Base-by-base conservation (phyloP, 148 eudicot genomes). In the Rhododendron ovatum region DNA sequence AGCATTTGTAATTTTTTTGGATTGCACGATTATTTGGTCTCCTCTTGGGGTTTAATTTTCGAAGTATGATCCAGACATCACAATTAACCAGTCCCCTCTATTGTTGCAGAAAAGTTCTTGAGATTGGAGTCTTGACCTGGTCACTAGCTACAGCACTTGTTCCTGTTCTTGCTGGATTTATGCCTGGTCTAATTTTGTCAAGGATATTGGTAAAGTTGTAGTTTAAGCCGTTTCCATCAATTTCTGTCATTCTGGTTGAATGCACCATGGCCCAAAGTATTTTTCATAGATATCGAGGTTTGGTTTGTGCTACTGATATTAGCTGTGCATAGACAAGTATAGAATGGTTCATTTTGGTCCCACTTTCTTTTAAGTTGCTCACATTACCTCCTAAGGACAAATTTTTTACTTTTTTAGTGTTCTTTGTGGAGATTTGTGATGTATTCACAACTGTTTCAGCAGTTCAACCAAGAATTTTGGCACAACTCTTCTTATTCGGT, bases 121-220 rank as follows among this genome's bases (percentile, higher is more conserved):
- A 94, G 87, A 43, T 93, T 84, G 99, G 99, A 85, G 99, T 97
- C 83, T 92, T 97, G 82, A 88, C 43, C 80, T 97, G 99, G 99
- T 97, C 99, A n/a, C 35, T 97, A 85, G 96, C 99, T 78, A 97
- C 99, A 28, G 96, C 98, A 82, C 87, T 93, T 73, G 94, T 97
- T 93, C 99, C 99, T 83, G 47, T 90, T 88, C 83, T 94, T 88
- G 99, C 96, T 84, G 99, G 99, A 74, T 93, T 85, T 89, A 92
- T 97, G 99, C 98, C 99, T 43, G 99, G 94, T 88, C 90, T 97
- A 84, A 84, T 97, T 85, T 88, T 95, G 59, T 88, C 98, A 39
- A 94, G 99, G 93, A 88, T 97, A 79, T 92, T 97, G 94, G 99
- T 97, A 94, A 86, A 84, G 84, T 83, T 26, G 53, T 55, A 22